A percentile compares a stretch with the other conserved stretches of the same genome.
phyloP scores from a whole-genome alignment of 768 basidiomycete species.

The Pholiota microspora region DNA sequence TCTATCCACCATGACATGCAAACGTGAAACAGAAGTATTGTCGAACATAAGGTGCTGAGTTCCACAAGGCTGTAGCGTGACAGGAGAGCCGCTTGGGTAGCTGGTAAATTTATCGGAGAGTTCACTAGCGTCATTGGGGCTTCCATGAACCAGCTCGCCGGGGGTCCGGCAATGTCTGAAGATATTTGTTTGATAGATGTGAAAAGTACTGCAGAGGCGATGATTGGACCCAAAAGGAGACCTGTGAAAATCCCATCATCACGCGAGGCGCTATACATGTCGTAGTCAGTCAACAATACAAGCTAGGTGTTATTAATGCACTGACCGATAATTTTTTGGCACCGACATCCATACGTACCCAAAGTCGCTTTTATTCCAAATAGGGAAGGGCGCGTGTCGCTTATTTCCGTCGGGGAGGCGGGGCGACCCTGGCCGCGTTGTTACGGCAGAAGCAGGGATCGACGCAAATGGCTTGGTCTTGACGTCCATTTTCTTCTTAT shows the following conservation, averaged over 20 bases:
- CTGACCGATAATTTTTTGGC: slow-evolving; percentile 80
- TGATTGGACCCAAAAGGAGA: slow-evolving; percentile 78
- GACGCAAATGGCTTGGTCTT: slow-evolving; percentile 14
- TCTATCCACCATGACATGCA: slow-evolving; percentile 78
- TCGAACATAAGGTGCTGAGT: slow-evolving; percentile 76
- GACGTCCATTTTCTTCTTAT: slow-evolving; percentile 17
- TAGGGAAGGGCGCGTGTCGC: slow-evolving; percentile 28
- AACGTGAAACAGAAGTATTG: slow-evolving; percentile 77
- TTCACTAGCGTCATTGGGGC: slow-evolving; percentile 54
- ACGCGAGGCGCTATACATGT: slow-evolving; percentile 56
- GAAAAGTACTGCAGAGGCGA: slow-evolving; percentile 67
- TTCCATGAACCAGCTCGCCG: slow-evolving; percentile 78
- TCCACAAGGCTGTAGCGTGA: slow-evolving; percentile 79
- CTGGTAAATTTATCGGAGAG: slow-evolving; percentile 36
- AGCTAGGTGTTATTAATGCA: neutral
- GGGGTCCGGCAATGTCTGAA: slow-evolving; percentile 35
- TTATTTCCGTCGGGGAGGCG: slow-evolving; percentile 41
- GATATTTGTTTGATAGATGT: slow-evolving; percentile 39
- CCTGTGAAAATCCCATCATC: slow-evolving; percentile 89
- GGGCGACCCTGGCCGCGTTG: slow-evolving; percentile 38
- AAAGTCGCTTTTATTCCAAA: slow-evolving; percentile 47
- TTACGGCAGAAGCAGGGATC: slow-evolving; percentile 13
- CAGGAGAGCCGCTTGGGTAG: slow-evolving; percentile 53
- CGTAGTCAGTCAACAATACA: slow-evolving; percentile 7
- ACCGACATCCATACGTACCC: slow-evolving; percentile 90